Percentiles rank a stretch among this genome's conserved stretches.
Conservation (phyloP, 208 protist species). For the Lotmaria passim region DNA sequence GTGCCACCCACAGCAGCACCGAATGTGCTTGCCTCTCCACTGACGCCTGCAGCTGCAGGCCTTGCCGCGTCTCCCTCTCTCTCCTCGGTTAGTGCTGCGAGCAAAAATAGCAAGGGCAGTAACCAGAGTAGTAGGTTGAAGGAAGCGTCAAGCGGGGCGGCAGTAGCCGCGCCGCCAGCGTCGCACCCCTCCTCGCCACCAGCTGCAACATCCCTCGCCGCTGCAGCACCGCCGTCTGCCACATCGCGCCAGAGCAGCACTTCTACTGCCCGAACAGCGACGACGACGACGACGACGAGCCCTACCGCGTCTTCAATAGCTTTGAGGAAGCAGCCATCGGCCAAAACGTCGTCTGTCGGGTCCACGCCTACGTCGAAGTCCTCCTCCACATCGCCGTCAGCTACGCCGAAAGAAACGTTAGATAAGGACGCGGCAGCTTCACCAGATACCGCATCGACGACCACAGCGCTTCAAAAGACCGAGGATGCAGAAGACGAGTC, state of each 20-base stretch:
- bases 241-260: not conserved
- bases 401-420: not conserved
- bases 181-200: not conserved
- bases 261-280: not conserved
- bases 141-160: not conserved
- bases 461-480: slow-evolving; percentile 8
- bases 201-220: not conserved
- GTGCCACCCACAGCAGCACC: not conserved
- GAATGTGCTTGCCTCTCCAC: too few relatives aligned
- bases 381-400: slow-evolving; percentile 11
- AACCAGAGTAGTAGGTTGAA: not conserved
- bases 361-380: slow-evolving; percentile 16
- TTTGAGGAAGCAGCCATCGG: too few relatives aligned
- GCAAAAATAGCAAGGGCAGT: too few relatives aligned
- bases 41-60: not conserved
- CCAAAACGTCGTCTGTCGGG: not conserved
- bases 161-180: not conserved
- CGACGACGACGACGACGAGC: not conserved
- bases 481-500: slow-evolving; percentile 30
- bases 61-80: not conserved
- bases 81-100: too few relatives aligned
- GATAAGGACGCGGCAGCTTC: not conserved
- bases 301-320: not conserved
- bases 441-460: not conserved
- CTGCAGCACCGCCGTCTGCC: not conserved